Evolutionary conservation across 192 early-diverging fungal species (phyloP).

Genomic region (Coemansia sp.): DNA sequence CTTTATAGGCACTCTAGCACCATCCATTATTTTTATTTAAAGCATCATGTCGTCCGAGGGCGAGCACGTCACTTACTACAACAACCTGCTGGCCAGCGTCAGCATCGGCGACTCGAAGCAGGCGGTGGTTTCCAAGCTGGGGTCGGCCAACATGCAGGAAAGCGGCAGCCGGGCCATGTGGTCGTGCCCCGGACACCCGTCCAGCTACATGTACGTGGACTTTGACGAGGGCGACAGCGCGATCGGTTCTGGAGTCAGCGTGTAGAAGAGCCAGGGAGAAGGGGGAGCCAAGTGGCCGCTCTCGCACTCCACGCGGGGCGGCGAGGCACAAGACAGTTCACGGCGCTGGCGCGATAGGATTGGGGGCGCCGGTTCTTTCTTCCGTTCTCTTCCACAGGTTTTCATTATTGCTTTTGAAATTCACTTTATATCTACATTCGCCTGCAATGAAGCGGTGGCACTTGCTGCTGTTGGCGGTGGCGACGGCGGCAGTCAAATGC

Average conservation of each 20-base stretch:
- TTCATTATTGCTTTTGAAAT: not conserved
- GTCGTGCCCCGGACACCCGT: slow-evolving; percentile 8
- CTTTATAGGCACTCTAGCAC: not conserved
- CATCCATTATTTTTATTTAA: not conserved
- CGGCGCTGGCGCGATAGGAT: not conserved
- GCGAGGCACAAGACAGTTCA: not conserved
- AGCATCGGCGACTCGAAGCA: slow-evolving; percentile 4
- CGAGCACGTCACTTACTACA: not conserved
- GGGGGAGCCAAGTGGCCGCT: no score
- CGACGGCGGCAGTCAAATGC: not conserved
- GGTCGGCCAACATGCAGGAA: not conserved
- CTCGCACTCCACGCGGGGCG: no score
- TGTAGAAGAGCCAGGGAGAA: no score
- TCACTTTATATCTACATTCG: not conserved
- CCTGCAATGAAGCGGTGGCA: no score
- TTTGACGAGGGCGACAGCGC: slow-evolving; percentile 3
- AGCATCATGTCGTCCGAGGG: no score
- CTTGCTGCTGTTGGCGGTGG: not conserved
- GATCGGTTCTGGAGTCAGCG: not conserved
- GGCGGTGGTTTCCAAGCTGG: slow-evolving; percentile 1
- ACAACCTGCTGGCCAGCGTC: slow-evolving; percentile 3
- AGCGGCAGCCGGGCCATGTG: slow-evolving; percentile 2
- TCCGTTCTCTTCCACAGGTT: not conserved
- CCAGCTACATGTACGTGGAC: slow-evolving; percentile 5
- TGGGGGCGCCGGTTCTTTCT: not conserved